Conservation (phyloP, 2,329 filamentous ascomycete genomes). For the Epichloe amarillans region DNA sequence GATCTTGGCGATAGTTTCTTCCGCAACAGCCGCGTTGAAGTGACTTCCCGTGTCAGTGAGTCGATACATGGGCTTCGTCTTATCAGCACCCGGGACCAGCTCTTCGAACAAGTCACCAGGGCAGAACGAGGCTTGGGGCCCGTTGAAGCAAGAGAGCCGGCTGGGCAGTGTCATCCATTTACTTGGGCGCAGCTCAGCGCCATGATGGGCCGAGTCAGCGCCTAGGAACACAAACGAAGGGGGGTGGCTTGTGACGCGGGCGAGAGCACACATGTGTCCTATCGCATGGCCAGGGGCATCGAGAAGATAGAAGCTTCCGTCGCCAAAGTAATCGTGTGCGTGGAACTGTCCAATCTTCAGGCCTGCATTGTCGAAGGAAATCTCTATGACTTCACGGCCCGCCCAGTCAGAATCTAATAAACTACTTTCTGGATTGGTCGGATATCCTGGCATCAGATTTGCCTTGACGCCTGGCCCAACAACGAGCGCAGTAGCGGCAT, state of each 20-base stretch:
- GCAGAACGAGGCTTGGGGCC: background rate
- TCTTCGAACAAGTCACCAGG: background rate
- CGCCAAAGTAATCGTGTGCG: constrained; percentile 28
- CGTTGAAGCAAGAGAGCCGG: background rate
- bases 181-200: constrained; percentile 6
- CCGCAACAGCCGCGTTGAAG: background rate
- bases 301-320: constrained; percentile 28
- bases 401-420: constrained; percentile 9
- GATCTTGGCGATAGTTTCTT: background rate
- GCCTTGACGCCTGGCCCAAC: constrained; percentile 13
- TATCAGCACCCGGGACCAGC: background rate
- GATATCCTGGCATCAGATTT: constrained; percentile 8
- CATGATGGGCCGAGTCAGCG: constrained; percentile 10
- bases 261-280: constrained; percentile 12
- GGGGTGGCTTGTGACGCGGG: constrained; percentile 6
- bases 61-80: background rate
- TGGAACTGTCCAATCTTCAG: constrained; percentile 20
- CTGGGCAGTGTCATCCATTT: background rate
- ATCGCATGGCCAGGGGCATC: constrained; percentile 15
- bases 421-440: constrained; percentile 2
- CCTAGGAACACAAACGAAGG: constrained; percentile 12
- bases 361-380: constrained; percentile 5
- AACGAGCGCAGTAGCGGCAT: constrained; percentile 11
- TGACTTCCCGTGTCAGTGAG: background rate
- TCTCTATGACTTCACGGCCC: constrained; percentile 7